Evolutionary conservation across 2,329 filamentous ascomycete species (phyloP), one percentile per base, ranked within the genome.

Genomic region (Periconia sp.): DNA sequence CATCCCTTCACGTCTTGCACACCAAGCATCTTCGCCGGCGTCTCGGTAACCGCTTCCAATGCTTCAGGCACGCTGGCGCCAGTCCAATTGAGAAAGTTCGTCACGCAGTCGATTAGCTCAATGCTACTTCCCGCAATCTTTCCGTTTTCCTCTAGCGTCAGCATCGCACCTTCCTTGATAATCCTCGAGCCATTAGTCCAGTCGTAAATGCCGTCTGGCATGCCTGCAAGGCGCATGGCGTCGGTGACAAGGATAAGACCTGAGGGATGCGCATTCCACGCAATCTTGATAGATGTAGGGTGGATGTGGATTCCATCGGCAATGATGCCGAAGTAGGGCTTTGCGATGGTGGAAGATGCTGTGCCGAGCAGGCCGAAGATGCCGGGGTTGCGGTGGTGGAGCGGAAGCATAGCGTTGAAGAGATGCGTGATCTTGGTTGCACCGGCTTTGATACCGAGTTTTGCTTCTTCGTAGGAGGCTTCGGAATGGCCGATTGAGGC

Each of bases 161-260:
- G 72, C 41, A 86, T 78, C 0, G 83, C 75, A 1, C 91, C 90
- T 36, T 80, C 82, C 73, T 92, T 92, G 46, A 87, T 70, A 52
- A 83, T 83, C 15, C 77, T 72, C 41, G 82, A 80, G 28, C 81
- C 80, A 43, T 96, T 95, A 4, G 85, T 92, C 89, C 90, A 95
- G 50, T 86, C 82, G 65, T 96, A 95, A 2, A 82, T 79, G 3
- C 92, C 92, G 59, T 96, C 91, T 0, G 88, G 87, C 40, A 95
- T 77, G 1, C 92, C 92, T 15, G 89, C 86, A 12, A 95, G 79
- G 55, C 89, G 85, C 89, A 95, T 95, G 4, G 91, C 91, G 69
- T 96, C 92, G 0, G 92, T 96, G 31, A 96, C 91, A 5, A 96
- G 81, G 47, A 96, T 87, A 60, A 94, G 85, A 1, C 92, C 92